Conservation (phyloP, 1,284 basidiomycete genomes). For the Irpex lacteus region DNA sequence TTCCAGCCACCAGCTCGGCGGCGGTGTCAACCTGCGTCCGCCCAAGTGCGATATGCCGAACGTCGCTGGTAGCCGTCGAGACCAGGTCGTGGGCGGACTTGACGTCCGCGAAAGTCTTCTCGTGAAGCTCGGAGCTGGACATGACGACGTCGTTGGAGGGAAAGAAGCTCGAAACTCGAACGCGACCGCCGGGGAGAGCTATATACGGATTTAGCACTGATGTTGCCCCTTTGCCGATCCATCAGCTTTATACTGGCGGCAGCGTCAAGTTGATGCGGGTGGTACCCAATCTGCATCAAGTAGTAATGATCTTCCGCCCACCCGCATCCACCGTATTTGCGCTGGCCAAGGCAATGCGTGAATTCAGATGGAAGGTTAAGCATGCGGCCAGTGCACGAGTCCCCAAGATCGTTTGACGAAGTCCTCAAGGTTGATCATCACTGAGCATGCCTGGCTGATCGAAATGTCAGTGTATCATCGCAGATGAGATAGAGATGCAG, state of each 20-base stretch:
- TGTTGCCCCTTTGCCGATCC: not conserved
- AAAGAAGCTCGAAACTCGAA: not conserved
- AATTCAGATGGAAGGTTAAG: not conserved
- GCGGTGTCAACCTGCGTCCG: conserved; percentile 47
- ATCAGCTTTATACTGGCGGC: not conserved
- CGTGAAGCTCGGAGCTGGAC: conserved; percentile 6
- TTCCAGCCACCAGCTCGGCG: conserved; percentile 47
- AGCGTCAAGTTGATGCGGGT: not conserved
- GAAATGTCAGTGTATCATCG: not conserved
- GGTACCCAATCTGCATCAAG: not conserved
- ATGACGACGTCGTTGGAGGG: not conserved
- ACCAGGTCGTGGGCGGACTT: not conserved
- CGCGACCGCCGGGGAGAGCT: not conserved
- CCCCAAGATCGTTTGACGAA: not conserved
- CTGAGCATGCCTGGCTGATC: not conserved
- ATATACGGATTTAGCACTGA: not conserved
- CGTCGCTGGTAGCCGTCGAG: not conserved
- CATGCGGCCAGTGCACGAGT: not conserved
- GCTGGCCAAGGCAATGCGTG: not conserved
- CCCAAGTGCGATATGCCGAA: conserved; percentile 12
- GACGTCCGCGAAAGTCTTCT: conserved; percentile 11
- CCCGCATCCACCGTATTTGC: not conserved
- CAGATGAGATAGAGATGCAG: not conserved
- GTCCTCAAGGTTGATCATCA: not conserved
- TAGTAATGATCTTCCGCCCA: not conserved